phyloP scores from a whole-genome alignment of 202 grass and related monocot species.

The Cymbopogon flexuosus region DNA sequence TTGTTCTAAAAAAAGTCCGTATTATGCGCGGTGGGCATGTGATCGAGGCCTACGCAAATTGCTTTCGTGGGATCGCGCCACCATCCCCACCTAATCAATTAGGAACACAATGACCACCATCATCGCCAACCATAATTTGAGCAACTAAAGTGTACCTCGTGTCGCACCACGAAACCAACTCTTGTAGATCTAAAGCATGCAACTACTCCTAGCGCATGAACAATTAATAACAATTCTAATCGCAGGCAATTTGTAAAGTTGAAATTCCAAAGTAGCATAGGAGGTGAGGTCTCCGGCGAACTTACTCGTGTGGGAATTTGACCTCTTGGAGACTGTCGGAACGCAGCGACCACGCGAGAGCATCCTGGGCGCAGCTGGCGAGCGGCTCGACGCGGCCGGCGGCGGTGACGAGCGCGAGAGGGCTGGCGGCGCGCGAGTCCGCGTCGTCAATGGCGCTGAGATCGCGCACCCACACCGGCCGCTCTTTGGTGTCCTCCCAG shows the following conservation, averaged over 20 bases:
- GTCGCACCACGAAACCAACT: slow-evolving; percentile 29
- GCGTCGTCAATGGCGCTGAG: slow-evolving; percentile 47
- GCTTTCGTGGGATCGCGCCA: not conserved
- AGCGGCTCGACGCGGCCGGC: slow-evolving; percentile 65
- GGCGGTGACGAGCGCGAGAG: slow-evolving; percentile 58
- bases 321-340: slow-evolving; percentile 52
- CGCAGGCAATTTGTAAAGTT: not conserved
- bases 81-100: slow-evolving; percentile 21
- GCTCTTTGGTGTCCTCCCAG: slow-evolving; percentile 35
- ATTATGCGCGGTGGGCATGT: slow-evolving; percentile 16
- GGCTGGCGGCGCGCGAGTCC: slow-evolving; percentile 34
- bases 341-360: slow-evolving; percentile 80
- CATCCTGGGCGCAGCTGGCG: slow-evolving; percentile 54
- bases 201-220: not conserved
- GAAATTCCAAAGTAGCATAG: not conserved
- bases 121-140: slow-evolving; percentile 34
- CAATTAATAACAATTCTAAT: not conserved
- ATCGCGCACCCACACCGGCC: slow-evolving; percentile 65
- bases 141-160: slow-evolving; percentile 25
- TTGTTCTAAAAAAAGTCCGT: not conserved
- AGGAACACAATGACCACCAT: slow-evolving; percentile 36
- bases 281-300: not conserved
- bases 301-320: slow-evolving; percentile 83
- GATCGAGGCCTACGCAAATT: slow-evolving; percentile 18
- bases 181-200: slow-evolving; percentile 30